Conservation (phyloP, 1,284 basidiomycete species). For the Naganishia sp. region DNA sequence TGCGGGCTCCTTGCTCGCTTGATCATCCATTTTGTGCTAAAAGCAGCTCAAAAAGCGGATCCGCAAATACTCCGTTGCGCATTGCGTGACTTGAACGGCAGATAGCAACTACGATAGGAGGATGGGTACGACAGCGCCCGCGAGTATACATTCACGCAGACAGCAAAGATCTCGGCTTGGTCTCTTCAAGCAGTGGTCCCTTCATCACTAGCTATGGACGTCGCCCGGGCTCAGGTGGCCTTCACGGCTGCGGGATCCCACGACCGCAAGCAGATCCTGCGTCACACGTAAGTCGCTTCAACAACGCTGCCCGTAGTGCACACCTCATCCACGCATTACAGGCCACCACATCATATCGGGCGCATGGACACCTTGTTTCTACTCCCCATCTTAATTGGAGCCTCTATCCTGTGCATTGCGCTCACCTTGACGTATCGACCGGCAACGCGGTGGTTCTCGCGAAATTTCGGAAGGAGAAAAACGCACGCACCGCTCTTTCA, state of each 20-base stretch:
- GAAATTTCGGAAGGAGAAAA: slow-evolving; percentile 21
- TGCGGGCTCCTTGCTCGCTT: too few relatives aligned
- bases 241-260: slow-evolving; percentile 17
- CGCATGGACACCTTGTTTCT: slow-evolving; percentile 46
- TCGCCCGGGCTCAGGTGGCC: slow-evolving; percentile 6
- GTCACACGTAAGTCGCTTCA: slow-evolving; percentile 5
- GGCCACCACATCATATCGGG: slow-evolving; percentile 31
- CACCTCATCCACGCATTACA: not conserved
- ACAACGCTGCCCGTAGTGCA: too few relatives aligned
- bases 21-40: too few relatives aligned
- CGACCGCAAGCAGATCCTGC: slow-evolving; percentile 23
- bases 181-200: too few relatives aligned
- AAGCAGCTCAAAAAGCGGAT: too few relatives aligned
- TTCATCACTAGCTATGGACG: slow-evolving; percentile 5
- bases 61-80: too few relatives aligned
- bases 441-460: slow-evolving; percentile 37
- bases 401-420: slow-evolving; percentile 42
- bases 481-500: slow-evolving; percentile 42
- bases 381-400: slow-evolving; percentile 45
- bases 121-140: too few relatives aligned
- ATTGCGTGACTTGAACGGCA: too few relatives aligned
- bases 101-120: not conserved
- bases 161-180: too few relatives aligned
- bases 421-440: slow-evolving; percentile 41
- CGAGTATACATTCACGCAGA: too few relatives aligned